Evolutionary conservation across 2,329 filamentous ascomycete genomes (phyloP).

Genomic region (Cryphonectria radicalis): DNA sequence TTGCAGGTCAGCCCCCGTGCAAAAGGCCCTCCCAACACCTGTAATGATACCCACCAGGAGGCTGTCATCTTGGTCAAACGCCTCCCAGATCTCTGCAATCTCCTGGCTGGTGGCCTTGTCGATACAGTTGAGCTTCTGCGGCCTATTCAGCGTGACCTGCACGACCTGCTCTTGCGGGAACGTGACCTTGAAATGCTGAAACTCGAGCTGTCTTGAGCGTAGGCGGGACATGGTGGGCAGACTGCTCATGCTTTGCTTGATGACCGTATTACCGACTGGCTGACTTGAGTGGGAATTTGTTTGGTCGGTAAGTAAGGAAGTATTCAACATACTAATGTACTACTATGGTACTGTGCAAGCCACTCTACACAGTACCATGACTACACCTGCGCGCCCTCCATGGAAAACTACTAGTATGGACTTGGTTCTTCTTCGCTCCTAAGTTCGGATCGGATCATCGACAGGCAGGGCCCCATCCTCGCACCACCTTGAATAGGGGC

Average conservation of each 20-base stretch:
- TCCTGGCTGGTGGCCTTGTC: slow-evolving; percentile 50
- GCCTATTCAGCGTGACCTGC: slow-evolving; percentile 54
- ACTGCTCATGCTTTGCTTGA: neutral
- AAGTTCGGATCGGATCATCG: neutral
- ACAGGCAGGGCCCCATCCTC: neutral
- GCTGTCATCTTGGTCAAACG: slow-evolving; percentile 61
- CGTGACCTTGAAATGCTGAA: slow-evolving; percentile 31
- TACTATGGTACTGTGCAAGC: neutral
- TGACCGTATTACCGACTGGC: neutral
- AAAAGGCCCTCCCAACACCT: slow-evolving; percentile 65
- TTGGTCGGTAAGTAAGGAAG: neutral
- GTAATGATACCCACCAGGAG: slow-evolving; percentile 65
- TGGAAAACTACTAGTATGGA: neutral
- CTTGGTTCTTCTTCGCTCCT: neutral
- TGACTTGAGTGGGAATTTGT: neutral
- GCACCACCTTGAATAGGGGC: neutral
- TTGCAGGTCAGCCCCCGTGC: slow-evolving; percentile 67
- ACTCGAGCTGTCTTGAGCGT: slow-evolving; percentile 25
- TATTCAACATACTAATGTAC: neutral
- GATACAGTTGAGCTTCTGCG: slow-evolving; percentile 59
- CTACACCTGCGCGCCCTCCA: neutral
- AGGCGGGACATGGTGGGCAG: slow-evolving; percentile 24
- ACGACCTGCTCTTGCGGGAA: slow-evolving; percentile 27
- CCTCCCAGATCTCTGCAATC: slow-evolving; percentile 48
- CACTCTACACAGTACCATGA: too few species aligned